Base-by-base conservation (phyloP, 257 asterid species). In the Cinchona pubescens region DNA sequence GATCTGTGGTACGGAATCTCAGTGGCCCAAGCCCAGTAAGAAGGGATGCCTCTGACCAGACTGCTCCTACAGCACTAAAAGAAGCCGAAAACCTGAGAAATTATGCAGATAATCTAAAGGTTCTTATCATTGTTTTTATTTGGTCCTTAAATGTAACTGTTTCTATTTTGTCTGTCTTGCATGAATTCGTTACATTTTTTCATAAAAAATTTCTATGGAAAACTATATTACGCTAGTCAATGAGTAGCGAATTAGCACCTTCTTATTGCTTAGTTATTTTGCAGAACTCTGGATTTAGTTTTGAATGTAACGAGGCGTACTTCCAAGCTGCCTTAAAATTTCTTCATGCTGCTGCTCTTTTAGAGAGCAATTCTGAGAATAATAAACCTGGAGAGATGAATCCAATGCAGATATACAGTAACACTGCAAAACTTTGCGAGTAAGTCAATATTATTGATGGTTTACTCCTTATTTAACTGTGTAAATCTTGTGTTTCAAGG, bases 401-500 rank as follows among this genome's bases (percentile, higher is more conserved):
- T 70, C 92, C 88, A 40, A 70, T 89, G 82, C 97, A 90, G 71
- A 83, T 85, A 73, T 92, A 89, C 82, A 79, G 82, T 63, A 80
- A 82, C 79, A 82, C 95, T 68, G 98, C 98, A 71, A 88, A 86
- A 84, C 91, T 90, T 71, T 90, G 88, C 92, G 88, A 89, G 99
- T 94, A 83, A 85, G 97, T 82, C 42, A 64, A 67, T 66, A 60
- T 40, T 53, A 43, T 66, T 62, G 23, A 19, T 59, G 15, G 80
- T 70, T 32, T 38, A 71, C 21, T 40, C 60, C 67, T 48, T 30
- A 29, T 34, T 58, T 29, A 35, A 4, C 19, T 34, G 21, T 73
- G 62, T 46, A 35, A 27, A 56, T 56, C 35, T 53, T 58, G 18
- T 43, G 14, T 16, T 30, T 62, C 63, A 30, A 38, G 63, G 71